phyloP scores from a whole-genome alignment of 768 basidiomycete genomes.

The Solioccasus polychromus region DNA sequence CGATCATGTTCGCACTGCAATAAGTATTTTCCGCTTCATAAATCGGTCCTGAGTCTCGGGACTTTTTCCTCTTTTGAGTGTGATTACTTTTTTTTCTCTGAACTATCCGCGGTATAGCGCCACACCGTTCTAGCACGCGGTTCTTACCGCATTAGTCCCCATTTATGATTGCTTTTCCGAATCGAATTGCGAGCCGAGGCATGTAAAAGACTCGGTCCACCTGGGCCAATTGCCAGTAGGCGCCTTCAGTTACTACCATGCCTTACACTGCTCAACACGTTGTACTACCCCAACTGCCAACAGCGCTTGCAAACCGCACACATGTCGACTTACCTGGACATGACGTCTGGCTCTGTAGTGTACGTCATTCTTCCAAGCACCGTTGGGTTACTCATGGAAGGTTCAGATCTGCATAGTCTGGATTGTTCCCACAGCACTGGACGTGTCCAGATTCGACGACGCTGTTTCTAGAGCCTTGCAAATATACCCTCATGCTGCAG shows the following conservation, averaged over 20 bases:
- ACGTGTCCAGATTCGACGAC: slow-evolving; percentile 4
- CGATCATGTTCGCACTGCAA: no score
- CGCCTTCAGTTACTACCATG: slow-evolving; percentile 2
- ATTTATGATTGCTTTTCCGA: no score
- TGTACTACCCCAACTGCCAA: slow-evolving; percentile 10
- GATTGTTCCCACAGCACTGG: slow-evolving; percentile 3
- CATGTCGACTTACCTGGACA: slow-evolving; percentile 15
- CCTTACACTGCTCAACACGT: neutral
- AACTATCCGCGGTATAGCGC: no score
- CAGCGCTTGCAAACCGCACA: slow-evolving; percentile 1
- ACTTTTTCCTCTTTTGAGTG: no score
- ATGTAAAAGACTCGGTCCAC: no score
- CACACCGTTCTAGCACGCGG: no score
- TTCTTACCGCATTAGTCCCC: no score
- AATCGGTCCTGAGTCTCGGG: no score
- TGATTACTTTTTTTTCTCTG: no score
- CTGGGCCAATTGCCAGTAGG: no score
- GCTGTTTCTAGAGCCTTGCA: slow-evolving; percentile 13
- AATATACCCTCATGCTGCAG: slow-evolving; percentile 13
- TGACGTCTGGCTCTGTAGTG: slow-evolving; percentile 11
- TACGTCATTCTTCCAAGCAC: neutral
- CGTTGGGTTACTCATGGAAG: neutral
- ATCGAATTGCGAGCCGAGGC: no score
- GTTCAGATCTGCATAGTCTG: slow-evolving; percentile 4
- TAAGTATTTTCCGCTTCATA: no score